Base-by-base conservation (phyloP, 2,329 filamentous ascomycete genomes). In the Ophiocordyceps polyrhachis-furcata region DNA sequence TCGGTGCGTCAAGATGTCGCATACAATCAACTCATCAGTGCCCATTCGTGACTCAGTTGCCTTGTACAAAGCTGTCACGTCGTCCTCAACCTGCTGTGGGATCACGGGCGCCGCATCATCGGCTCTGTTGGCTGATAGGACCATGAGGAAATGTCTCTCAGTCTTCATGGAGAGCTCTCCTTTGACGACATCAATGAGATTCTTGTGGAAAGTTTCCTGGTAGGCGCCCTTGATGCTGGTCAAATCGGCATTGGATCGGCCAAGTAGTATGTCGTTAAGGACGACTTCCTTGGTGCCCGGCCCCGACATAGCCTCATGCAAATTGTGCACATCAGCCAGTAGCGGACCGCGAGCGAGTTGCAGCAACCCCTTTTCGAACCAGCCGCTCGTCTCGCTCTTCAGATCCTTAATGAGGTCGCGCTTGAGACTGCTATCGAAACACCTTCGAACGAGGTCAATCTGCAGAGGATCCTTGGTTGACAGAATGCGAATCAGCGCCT, bases 161-260 rank as follows among this genome's bases (percentile, higher is more conserved):
- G 89, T 95, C 64, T 91, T 91, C 61, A 83, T 74, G 51, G 82
- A 89, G 19, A 96, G 67, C 52, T 96, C 89, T 19, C 72, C 74
- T 51, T 76, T 77, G 50, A 96, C 75, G 45, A 83, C 82, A 13
- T 68, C 64, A 53, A 88, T 81, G 1, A 96, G 72, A 15, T 71
- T 69, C 19, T 71, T 71, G 35, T 68, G 67, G 65, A 80, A 87
- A 1, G 72, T 75, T 15, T 72, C 71, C 41, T 79, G 71, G 59
- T 93, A 96, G 17, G 77, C 73, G 42, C 68, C 62, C 65, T 93
- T 93, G 68, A 98, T 95, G 37, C 84, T 85, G 45, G 76, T 72
- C 37, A 98, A 68, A 54, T 96, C 89, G 31, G 87, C 86, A 55
- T 96, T 96, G 32, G 79, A 83, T 32, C 89, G 76, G 9, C 79